These are phyloP conservation scores for Moesziomyces aphidis DNA, from an alignment of 1,284 basidiomycete genomes.

Conservation along the genomic window DNA sequence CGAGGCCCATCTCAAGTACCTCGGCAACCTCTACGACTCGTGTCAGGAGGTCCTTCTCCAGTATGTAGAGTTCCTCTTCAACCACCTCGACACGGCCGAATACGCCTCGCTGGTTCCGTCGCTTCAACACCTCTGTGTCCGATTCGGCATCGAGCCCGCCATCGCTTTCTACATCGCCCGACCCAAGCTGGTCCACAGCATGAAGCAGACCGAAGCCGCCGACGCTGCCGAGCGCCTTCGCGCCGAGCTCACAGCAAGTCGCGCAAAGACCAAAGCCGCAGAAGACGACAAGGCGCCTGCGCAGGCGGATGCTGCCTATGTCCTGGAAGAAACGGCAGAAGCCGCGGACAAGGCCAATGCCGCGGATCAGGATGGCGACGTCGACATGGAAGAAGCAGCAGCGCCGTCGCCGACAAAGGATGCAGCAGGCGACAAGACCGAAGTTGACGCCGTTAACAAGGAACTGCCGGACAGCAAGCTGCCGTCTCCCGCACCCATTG, in stretches of 20 bases:
- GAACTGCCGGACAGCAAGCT: neutral
- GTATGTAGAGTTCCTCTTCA: slow-evolving; percentile 64
- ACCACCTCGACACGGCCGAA: slow-evolving; percentile 50
- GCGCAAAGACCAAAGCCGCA: slow-evolving; percentile 26
- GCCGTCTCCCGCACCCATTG: neutral
- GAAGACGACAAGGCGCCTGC: slow-evolving; percentile 9
- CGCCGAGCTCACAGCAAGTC: slow-evolving; percentile 50
- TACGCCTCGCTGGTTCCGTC: slow-evolving; percentile 57
- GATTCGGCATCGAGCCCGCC: slow-evolving; percentile 62
- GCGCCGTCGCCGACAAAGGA: slow-evolving; percentile 2
- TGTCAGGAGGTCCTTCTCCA: slow-evolving; percentile 64
- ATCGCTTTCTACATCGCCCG: slow-evolving; percentile 64
- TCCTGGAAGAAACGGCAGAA: neutral
- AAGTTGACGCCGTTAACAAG: neutral
- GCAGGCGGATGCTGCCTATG: neutral
- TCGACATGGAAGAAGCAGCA: slow-evolving; percentile 35
- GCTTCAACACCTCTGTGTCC: slow-evolving; percentile 43
- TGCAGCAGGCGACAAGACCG: slow-evolving; percentile 1
- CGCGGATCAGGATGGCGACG: slow-evolving; percentile 20
- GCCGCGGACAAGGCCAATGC: neutral
- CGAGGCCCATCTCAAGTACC: slow-evolving; percentile 64
- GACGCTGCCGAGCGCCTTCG: slow-evolving; percentile 48
- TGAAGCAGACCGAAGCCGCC: slow-evolving; percentile 45
- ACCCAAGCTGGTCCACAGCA: slow-evolving; percentile 55
- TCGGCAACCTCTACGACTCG: slow-evolving; percentile 64